Base-by-base conservation (phyloP, 176 grass and related monocot genomes). In the Pharus latifolius region DNA sequence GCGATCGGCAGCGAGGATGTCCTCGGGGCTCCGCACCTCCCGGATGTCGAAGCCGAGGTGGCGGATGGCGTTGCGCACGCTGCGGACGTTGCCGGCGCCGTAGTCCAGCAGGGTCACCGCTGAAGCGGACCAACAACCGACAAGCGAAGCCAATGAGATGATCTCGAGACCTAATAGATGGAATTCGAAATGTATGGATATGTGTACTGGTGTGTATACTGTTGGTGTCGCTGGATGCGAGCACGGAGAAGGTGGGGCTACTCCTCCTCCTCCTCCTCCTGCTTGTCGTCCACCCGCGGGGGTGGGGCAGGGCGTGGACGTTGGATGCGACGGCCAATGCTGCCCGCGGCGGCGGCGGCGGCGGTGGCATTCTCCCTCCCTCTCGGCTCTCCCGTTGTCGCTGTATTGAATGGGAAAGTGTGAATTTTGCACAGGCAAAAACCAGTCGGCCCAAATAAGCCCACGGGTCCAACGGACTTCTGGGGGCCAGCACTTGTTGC, bases 101-200 rank as follows among this genome's bases (percentile, higher is more conserved):
- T 99, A 99, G 78, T 99, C 95, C 7, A 99, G 81, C 33, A 99
- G 75, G 1, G 87, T 99, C 38, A 98, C 87, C 12, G 87, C 95
- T 93, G 49, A 52, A 62, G 19, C 1, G 18, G n/a, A 53, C 6
- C 16, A 6, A 33, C 32, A 54, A 20, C 46, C 24, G 48, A n/a
- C n/a, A 76, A 64, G 31, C 12, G 29, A 59, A 31, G n/a, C 47
- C 32, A 67, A 56, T n/a, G n/a, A n/a, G n/a, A n/a, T n/a, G n/a
- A n/a, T n/a, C n/a, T n/a, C n/a, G n/a, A n/a, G n/a, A n/a, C n/a
- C n/a, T n/a, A n/a, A n/a, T n/a, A n/a, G n/a, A n/a, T n/a, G n/a
- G n/a, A n/a, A n/a, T n/a, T n/a, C n/a, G 75, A 32, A 75, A 10
- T 59, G 56, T 28, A 40, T 41, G 33, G 24, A 46, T 46, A 66